phyloP scores from a whole-genome alignment of 805 yeast species.

The Wickerhamiella sergipiensis region DNA sequence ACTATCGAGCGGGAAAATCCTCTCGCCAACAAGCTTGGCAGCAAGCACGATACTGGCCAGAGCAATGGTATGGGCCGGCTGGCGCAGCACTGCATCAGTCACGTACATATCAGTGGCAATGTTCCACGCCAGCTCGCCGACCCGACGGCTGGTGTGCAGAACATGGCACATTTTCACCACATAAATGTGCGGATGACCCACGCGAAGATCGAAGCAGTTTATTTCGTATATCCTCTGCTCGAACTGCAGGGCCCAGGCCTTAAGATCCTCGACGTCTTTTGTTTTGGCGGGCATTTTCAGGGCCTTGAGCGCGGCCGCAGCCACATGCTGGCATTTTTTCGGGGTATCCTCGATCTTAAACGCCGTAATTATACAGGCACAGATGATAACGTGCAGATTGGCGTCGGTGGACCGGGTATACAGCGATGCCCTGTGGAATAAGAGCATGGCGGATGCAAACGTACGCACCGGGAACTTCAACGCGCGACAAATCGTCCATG shows the following conservation, averaged over 20 bases:
- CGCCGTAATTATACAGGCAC: constrained; percentile 53
- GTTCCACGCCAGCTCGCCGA: constrained; percentile 54
- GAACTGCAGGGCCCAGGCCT: constrained; percentile 27
- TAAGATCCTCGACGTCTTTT: constrained; percentile 5
- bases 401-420: constrained; percentile 29
- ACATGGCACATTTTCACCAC: constrained; percentile 47
- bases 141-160: constrained; percentile 32
- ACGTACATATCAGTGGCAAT: constrained; percentile 59
- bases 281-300: constrained; percentile 1
- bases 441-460: constrained; percentile 55
- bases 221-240: constrained; percentile 68
- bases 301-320: constrained; percentile 19
- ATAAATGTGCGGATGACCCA: constrained; percentile 51
- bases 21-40: constrained; percentile 30
- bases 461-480: constrained; percentile 43
- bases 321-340: constrained; percentile 55
- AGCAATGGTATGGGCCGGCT: constrained; percentile 68
- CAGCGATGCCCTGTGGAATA: constrained; percentile 57
- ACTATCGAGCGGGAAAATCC: constrained; percentile 24
- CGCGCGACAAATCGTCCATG: constrained; percentile 11
- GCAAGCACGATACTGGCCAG: constrained; percentile 53
- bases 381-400: constrained; percentile 1
- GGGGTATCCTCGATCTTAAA: constrained; percentile 74
- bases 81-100: constrained; percentile 51
- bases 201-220: constrained; percentile 67